Evolutionary conservation across 2,329 filamentous ascomycete genomes (phyloP), one percentile per base, ranked within the genome.

Genomic region (Lachnellula suecica): DNA sequence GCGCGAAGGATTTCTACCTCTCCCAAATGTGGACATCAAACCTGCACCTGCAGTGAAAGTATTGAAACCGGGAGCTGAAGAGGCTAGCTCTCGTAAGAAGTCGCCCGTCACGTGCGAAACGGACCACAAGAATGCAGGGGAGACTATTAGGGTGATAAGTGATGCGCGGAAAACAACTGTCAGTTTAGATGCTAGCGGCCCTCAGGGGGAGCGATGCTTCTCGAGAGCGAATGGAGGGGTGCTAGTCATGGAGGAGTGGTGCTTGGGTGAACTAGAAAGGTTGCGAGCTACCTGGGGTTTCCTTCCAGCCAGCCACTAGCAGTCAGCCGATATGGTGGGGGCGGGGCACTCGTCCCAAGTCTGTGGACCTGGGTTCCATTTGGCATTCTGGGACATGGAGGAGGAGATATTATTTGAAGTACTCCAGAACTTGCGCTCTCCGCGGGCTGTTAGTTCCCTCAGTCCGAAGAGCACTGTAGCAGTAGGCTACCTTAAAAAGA

Each of bases 1-100:
- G 42, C 82, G 87, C 48, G 78, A 90, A 24, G 93, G 94, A 1
- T 84, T 84, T 66, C 71, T 94, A n/a, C 78, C 91, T 1, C 83
- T 91, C 24, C 94, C 94, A 0, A 79, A 72, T 7, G 77, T 97
- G 2, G 91, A 96, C 46, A 87, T 97, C 31, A 83, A 87, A 41
- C 84, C 85, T 67, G 75, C 84, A 7, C 68, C 71, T 49, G 60
- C 67, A 47, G 40, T 63, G 57, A 66, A 58, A 53, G 52, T 51
- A 24, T 24, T 47, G 23, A 53, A 35, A 17, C 29, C 54, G n/a
- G 60, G 50, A 49, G 59, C 35, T 44, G 59, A 50, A 34, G 55
- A 60, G 23, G 57, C 57, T 44, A 54, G 23, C 35, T 31, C 24
- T 44, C 61, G 52, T 35, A 41, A 54, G 13, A 62, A 62, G 19